Percentiles rank a stretch among this genome's conserved stretches.
phyloP scores from a whole-genome alignment of 192 early-diverging fungal genomes.

The Diversispora epigaea region DNA sequence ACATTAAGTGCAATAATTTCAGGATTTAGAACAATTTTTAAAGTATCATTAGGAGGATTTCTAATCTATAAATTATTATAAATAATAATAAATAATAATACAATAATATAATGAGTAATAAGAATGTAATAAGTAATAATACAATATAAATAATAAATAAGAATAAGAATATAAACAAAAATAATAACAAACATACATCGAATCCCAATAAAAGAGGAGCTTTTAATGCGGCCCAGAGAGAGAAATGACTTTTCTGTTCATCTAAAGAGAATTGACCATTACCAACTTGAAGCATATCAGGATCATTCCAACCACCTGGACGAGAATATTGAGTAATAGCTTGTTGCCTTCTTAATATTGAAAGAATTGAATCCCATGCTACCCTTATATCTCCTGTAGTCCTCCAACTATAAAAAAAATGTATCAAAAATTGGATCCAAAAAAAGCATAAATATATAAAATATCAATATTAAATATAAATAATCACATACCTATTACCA shows the following conservation, averaged over 20 bases:
- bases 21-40: conserved; percentile 44
- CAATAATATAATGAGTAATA: background rate
- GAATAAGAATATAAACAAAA: background rate
- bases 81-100: background rate
- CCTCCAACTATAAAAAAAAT: conserved; percentile 33
- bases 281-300: conserved; percentile 60
- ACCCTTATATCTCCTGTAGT: conserved; percentile 33
- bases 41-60: conserved; percentile 32
- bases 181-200: conserved; percentile 36
- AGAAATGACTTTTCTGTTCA: conserved; percentile 30
- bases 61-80: conserved; percentile 24
- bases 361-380: background rate
- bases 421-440: too few species aligned
- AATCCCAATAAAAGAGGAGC: conserved; percentile 60
- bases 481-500: conserved; percentile 32
- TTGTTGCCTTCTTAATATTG: background rate
- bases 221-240: conserved; percentile 59
- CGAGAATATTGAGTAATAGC: conserved; percentile 28
- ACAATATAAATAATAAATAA: background rate
- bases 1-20: conserved; percentile 58
- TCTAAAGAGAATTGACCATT: conserved; percentile 47
- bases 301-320: conserved; percentile 54
- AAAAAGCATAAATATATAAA: background rate
- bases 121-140: background rate
- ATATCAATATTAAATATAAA: background rate